These are phyloP conservation scores for Nakaseomyces bracarensis DNA, from an alignment of 1,139 yeast species.

Conservation along the genomic window DNA sequence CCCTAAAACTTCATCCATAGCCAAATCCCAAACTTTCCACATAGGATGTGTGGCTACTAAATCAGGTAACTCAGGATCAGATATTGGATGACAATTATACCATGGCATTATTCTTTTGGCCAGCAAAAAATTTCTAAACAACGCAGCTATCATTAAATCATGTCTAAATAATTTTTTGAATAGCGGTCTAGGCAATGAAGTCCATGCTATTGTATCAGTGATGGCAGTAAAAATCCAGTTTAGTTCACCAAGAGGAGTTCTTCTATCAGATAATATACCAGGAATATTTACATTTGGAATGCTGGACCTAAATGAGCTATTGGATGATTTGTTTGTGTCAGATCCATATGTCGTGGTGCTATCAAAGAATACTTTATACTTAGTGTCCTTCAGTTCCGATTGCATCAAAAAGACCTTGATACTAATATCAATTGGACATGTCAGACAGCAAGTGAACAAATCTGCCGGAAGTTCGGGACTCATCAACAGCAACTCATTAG, in stretches of 20 bases:
- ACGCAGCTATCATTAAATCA: conserved; percentile 93
- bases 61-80: conserved; percentile 90
- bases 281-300: conserved; percentile 60
- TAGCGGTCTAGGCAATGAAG: conserved; percentile 75
- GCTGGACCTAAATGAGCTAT: conserved; percentile 29
- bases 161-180: conserved; percentile 89
- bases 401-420: conserved; percentile 88
- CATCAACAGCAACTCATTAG: conserved; percentile 83
- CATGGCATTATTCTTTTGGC: conserved; percentile 94
- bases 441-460: conserved; percentile 85
- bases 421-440: conserved; percentile 93
- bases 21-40: conserved; percentile 99
- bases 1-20: conserved; percentile 85
- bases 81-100: conserved; percentile 87
- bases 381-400: conserved; percentile 57
- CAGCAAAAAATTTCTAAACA: conserved; percentile 80
- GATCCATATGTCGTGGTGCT: conserved; percentile 17
- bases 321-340: conserved; percentile 15
- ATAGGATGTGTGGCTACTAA: conserved; percentile 72
- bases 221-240: conserved; percentile 98
- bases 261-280: conserved; percentile 82
- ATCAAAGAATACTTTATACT: conserved; percentile 45
- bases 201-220: conserved; percentile 98
- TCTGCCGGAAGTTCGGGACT: conserved; percentile 96
- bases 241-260: conserved; percentile 92